A percentile compares a stretch with the other conserved stretches of the same genome.
Evolutionary conservation across 805 yeast genomes (phyloP).

Genomic region (Candida schatavii): DNA sequence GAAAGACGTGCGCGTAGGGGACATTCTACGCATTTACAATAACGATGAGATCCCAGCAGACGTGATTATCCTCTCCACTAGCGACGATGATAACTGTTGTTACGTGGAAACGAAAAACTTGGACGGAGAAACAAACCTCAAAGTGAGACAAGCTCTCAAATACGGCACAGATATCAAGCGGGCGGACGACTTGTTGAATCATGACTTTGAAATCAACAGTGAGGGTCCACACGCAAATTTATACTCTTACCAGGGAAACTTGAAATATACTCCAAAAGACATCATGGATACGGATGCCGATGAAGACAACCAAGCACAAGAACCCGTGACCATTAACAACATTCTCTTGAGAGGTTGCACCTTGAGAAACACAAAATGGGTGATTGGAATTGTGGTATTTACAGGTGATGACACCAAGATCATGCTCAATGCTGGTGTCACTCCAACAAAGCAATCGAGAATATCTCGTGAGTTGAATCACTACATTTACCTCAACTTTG

Average conservation of each 20-base stretch:
- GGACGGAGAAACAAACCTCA: constrained; percentile 59
- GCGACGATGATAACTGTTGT: constrained; percentile 68
- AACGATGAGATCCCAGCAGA: constrained; percentile 82
- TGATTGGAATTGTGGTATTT: constrained; percentile 68
- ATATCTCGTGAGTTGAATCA: constrained; percentile 70
- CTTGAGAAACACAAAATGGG: constrained; percentile 83
- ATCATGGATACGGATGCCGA: constrained; percentile 4
- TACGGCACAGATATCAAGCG: constrained; percentile 45
- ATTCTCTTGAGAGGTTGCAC: constrained; percentile 71
- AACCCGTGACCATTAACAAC: constrained; percentile 68
- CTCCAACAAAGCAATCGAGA: constrained; percentile 75
- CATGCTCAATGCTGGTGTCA: constrained; percentile 76
- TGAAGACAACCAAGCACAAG: constrained; percentile 35
- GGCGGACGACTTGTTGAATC: constrained; percentile 35
- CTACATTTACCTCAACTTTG: constrained; percentile 66
- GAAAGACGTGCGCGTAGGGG: constrained; percentile 78
- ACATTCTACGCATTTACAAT: constrained; percentile 60
- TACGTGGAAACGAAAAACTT: constrained; percentile 52
- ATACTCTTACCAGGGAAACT: constrained; percentile 72
- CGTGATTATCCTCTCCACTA: constrained; percentile 61
- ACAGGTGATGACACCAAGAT: constrained; percentile 81
- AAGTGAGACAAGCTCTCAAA: constrained; percentile 71
- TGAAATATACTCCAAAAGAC: constrained; percentile 23
- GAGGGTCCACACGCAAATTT: constrained; percentile 83
- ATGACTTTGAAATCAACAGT: constrained; percentile 68